Base-by-base conservation (phyloP, 768 basidiomycete genomes). In the Ramaria sp. region DNA sequence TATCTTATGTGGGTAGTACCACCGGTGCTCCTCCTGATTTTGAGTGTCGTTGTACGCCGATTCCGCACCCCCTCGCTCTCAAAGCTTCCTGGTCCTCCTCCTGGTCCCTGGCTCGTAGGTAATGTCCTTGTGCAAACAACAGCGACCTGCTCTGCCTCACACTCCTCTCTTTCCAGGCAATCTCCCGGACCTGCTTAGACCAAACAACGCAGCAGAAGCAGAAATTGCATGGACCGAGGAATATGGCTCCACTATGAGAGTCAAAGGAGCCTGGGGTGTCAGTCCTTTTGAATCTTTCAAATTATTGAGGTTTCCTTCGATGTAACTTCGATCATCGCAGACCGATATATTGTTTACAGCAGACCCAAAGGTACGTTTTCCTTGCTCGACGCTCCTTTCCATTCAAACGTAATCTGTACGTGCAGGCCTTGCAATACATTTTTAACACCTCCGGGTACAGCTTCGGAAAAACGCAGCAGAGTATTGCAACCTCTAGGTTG, bases 401-500 rank as follows among this genome's bases (percentile, higher is more conserved):
- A 10, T 32, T 24, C 43, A 9, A 39, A 50, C 30, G 22, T 44
- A 10, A 44, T 52, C 12, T 32, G 30, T 10, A 32, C 34, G 15
- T 43, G 3, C 24, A 52, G 45, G 61, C 63, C 16, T 52, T 66
- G 8, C 65, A 65, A 49, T 64, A 66, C 37, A 56, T 67, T 22
- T 60, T 65, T 13, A 62, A 64, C 27, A 61, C 61, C 1, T 62
- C 61, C 18, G 60, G 62, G 6, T 67, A 67, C 56, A 56, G 57
- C 36, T 67, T 60, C 55, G 57, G 61, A 4, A 67, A 63, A 56
- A 32, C 41, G 6, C 3, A 22, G 42, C 13, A 22, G 6, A 24
- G 9, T 27, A 41, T 73, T 30, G 72, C 76, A 57, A 71, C 77
- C 37, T 76, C 74, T 32, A 68, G 75, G 2, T 67, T 78, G 28